phyloP scores from a whole-genome alignment of 306 rosid species.

The Dicorynia guianensis region DNA sequence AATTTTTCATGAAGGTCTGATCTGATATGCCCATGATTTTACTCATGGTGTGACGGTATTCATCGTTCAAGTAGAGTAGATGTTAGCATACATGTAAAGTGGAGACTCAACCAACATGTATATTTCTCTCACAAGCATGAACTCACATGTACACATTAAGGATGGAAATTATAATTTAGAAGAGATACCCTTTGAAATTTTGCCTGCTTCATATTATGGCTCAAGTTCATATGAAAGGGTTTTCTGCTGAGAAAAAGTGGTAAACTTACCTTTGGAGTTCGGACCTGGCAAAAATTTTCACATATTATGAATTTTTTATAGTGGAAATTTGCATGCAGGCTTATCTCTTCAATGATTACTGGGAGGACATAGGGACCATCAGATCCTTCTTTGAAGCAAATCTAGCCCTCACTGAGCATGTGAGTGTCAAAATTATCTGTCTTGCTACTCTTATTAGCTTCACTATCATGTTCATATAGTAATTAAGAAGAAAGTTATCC shows the following conservation, averaged over 20 bases:
- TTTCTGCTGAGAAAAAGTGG: background rate
- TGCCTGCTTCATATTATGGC: background rate
- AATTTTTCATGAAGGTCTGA: constrained; percentile 68
- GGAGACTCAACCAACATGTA: background rate
- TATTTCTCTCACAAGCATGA: background rate
- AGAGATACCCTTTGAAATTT: background rate
- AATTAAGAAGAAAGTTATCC: background rate
- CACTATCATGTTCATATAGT: background rate
- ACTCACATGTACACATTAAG: background rate
- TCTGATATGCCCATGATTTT: constrained; percentile 9
- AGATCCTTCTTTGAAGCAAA: constrained; percentile 83
- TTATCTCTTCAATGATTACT: constrained; percentile 79
- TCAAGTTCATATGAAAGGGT: background rate
- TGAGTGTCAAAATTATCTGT: constrained; percentile 44
- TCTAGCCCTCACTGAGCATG: constrained; percentile 79
- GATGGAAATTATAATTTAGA: background rate
- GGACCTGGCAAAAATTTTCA: background rate
- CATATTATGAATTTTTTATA: background rate
- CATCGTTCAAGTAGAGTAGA: background rate
- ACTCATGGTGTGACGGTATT: background rate
- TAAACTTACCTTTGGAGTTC: background rate
- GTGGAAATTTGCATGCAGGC: constrained; percentile 54
- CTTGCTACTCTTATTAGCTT: constrained; percentile 1
- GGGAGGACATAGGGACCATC: constrained; percentile 86
- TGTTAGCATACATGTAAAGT: background rate